phyloP scores from a whole-genome alignment of 495 filamentous ascomycete species.

The Tuber umbilicatum region DNA sequence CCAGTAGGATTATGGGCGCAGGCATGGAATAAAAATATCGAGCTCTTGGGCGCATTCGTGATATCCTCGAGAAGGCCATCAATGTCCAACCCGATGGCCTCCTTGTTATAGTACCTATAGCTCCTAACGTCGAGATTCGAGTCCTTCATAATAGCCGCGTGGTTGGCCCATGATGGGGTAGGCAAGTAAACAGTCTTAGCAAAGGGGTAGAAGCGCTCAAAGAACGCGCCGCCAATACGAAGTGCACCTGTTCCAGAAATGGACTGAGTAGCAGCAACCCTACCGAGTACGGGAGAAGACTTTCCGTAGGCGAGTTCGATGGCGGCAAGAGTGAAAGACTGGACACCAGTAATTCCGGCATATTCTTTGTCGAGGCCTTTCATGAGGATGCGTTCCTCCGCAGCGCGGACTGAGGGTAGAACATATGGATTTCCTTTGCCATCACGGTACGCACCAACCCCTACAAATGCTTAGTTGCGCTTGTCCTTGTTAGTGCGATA shows the following conservation, averaged over 20 bases:
- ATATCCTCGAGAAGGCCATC: conserved; percentile 88
- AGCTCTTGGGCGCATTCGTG: conserved; percentile 77
- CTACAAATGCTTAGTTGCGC: conserved; percentile 42
- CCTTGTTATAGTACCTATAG: conserved; percentile 98
- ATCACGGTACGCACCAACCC: conserved; percentile 80
- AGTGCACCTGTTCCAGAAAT: conserved; percentile 97
- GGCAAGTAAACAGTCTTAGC: conserved; percentile 94
- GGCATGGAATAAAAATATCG: conserved; percentile 87
- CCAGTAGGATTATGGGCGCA: conserved; percentile 99
- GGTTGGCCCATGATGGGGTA: conserved; percentile 96
- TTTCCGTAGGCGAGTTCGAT: conserved; percentile 83
- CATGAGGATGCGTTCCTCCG: conserved; percentile 78
- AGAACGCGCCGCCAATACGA: conserved; percentile 88
- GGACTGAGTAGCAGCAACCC: conserved; percentile 89
- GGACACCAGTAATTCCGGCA: conserved; percentile 91
- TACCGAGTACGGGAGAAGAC: conserved; percentile 66
- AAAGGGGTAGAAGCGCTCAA: conserved; percentile 79
- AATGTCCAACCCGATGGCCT: conserved; percentile 96
- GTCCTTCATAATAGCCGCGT: conserved; percentile 92
- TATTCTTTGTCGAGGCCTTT: conserved; percentile 89
- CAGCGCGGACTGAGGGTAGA: conserved; percentile 81
- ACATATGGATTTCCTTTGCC: conserved; percentile 96
- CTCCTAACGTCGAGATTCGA: conserved; percentile 80
- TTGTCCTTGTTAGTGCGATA: not conserved
- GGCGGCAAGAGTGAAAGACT: conserved; percentile 85